Percentiles rank a stretch among this genome's conserved stretches.
phyloP scores from a whole-genome alignment of 805 yeast genomes.

The Myxozyma neotropica region DNA sequence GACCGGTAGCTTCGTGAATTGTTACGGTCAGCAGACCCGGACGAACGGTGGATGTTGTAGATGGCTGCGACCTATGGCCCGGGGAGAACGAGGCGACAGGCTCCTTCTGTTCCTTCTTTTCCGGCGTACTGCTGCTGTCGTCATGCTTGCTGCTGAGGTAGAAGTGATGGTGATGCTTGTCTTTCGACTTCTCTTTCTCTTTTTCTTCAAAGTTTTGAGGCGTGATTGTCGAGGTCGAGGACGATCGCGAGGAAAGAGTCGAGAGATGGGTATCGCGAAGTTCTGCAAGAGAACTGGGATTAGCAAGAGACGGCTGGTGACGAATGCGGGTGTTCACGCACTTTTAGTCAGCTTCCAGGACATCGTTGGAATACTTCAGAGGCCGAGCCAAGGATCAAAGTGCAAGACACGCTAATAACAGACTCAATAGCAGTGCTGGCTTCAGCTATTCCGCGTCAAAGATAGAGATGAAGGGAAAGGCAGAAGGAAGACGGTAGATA shows the following conservation, averaged over 20 bases:
- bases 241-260: conserved; percentile 36
- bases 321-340: conserved; percentile 28
- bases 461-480: no score
- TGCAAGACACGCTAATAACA: not conserved
- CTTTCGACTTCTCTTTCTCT: conserved; percentile 7
- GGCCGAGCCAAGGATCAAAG: not conserved
- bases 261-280: conserved; percentile 48
- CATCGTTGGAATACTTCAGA: conserved; percentile 5
- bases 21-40: conserved; percentile 81
- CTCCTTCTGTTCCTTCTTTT: not conserved
- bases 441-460: not conserved
- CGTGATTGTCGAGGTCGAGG: conserved; percentile 33
- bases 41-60: conserved; percentile 39
- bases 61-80: conserved; percentile 18
- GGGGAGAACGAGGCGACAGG: conserved; percentile 15
- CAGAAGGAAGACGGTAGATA: not conserved
- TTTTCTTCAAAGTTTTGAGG: conserved; percentile 20
- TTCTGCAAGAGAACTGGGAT: conserved; percentile 36
- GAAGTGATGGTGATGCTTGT: conserved; percentile 24
- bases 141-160: conserved; percentile 24
- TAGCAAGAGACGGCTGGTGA: no score
- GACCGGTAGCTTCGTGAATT: conserved; percentile 67
- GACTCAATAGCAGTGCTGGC: not conserved
- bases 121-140: conserved; percentile 9
- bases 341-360: conserved; percentile 54